Conservation (phyloP, 768 basidiomycete species). For the Tephrocybe sp. region DNA sequence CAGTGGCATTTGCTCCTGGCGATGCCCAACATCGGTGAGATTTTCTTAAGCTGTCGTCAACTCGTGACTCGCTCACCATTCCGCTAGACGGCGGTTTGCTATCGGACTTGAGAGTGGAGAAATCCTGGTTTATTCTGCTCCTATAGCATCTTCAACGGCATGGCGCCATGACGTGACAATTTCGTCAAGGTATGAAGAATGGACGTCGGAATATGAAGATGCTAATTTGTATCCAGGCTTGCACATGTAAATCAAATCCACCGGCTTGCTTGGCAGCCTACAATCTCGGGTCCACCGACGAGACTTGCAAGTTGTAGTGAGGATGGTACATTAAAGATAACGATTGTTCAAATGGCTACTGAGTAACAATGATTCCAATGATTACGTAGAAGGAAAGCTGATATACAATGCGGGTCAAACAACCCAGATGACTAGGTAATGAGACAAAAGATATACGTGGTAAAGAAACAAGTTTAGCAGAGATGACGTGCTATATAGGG, state of each 20-base stretch:
- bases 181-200: conserved; percentile 44
- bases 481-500: conserved; percentile 51
- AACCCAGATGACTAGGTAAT: conserved; percentile 13
- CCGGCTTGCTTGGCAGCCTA: conserved; percentile 75
- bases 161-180: conserved; percentile 51
- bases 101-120: conserved; percentile 84
- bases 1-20: conserved; percentile 59
- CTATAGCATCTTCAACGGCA: conserved; percentile 23
- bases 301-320: conserved; percentile 87
- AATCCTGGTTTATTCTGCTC: conserved; percentile 59
- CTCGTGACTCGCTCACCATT: conserved; percentile 2
- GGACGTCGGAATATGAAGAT: background rate
- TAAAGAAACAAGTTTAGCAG: conserved; percentile 61
- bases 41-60: background rate
- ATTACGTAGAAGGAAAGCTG: conserved; percentile 40
- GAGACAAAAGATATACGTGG: conserved; percentile 32
- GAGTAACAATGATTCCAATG: conserved; percentile 45
- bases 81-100: conserved; percentile 56
- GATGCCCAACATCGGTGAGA: conserved; percentile 34
- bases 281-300: conserved; percentile 25
- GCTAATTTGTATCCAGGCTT: conserved; percentile 37
- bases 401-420: conserved; percentile 72
- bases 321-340: conserved; percentile 86
- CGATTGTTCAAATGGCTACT: conserved; percentile 54
- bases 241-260: conserved; percentile 81